phyloP scores from a whole-genome alignment of 1,284 basidiomycete species.

The Cutaneotrichosporon dermatis region DNA sequence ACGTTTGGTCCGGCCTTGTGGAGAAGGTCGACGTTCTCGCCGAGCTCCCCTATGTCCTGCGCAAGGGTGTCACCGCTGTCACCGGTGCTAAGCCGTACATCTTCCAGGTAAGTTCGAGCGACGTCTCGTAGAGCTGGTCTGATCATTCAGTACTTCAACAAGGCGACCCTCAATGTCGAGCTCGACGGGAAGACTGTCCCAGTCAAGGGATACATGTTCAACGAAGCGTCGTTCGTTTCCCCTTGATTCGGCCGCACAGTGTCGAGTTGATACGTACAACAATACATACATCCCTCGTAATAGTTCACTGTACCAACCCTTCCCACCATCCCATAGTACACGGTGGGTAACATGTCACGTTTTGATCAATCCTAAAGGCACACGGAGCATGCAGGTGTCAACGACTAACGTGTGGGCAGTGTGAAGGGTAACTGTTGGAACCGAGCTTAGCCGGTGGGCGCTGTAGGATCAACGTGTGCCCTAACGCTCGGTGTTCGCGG shows the following conservation, averaged over 20 bases:
- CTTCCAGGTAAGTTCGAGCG: conserved; percentile 42
- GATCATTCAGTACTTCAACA: conserved; percentile 70
- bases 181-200: conserved; percentile 50
- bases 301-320: too few relatives aligned
- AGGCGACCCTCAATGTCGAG: conserved; percentile 62
- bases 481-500: too few relatives aligned
- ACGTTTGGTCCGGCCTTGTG: conserved; percentile 65
- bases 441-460: too few relatives aligned
- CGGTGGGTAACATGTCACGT: too few relatives aligned
- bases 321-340: too few relatives aligned
- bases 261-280: neutral
- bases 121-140: conserved; percentile 9
- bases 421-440: too few relatives aligned
- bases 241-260: conserved; percentile 11
- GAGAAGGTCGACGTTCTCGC: conserved; percentile 96
- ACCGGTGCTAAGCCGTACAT: conserved; percentile 55
- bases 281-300: neutral
- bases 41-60: conserved; percentile 81
- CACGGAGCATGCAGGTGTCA: too few relatives aligned
- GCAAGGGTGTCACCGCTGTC: conserved; percentile 52
- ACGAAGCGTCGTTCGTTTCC: conserved; percentile 88
- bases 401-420: too few relatives aligned
- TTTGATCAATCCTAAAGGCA: too few relatives aligned
- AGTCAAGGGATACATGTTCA: conserved; percentile 71
- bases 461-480: too few relatives aligned